A percentile compares a stretch with the other conserved stretches of the same genome.
These are phyloP conservation scores for Candida manassasensis DNA, from an alignment of 805 yeast genomes.

Conservation along the genomic window DNA sequence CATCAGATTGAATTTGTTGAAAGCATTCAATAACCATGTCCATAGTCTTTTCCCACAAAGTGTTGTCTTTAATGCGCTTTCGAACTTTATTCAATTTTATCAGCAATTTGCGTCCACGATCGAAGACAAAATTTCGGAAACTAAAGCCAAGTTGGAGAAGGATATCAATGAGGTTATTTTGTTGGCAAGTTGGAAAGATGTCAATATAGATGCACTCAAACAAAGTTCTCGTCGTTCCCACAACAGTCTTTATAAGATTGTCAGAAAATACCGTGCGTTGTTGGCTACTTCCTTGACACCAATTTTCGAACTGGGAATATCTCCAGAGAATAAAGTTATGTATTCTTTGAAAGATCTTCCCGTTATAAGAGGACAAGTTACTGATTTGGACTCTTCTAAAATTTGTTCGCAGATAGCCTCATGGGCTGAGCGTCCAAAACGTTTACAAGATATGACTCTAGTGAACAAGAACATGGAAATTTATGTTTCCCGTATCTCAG, in stretches of 20 bases:
- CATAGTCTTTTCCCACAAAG: conserved; percentile 20
- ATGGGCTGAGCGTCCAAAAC: conserved; percentile 55
- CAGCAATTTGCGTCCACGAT: conserved; percentile 56
- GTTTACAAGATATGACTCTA: conserved; percentile 46
- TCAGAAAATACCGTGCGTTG: conserved; percentile 71
- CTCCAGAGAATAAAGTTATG: conserved; percentile 11
- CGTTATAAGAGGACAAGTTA: background rate
- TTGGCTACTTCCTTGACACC: conserved; percentile 48
- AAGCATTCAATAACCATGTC: conserved; percentile 60
- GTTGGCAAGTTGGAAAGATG: conserved; percentile 96
- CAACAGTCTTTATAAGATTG: conserved; percentile 72
- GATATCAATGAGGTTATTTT: conserved; percentile 80
- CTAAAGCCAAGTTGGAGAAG: conserved; percentile 60
- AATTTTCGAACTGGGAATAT: conserved; percentile 57
- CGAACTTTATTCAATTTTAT: conserved; percentile 60
- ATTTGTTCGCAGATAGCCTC: conserved; percentile 21
- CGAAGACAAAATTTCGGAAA: conserved; percentile 37
- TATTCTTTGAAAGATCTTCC: background rate
- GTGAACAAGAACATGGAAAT: conserved; percentile 54
- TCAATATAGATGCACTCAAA: conserved; percentile 85
- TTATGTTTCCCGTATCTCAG: conserved; percentile 33
- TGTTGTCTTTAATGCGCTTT: conserved; percentile 36
- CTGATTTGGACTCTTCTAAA: background rate
- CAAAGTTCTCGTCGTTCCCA: conserved; percentile 93
- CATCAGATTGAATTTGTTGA: conserved; percentile 54